These are phyloP conservation scores for Aristolochia contorta DNA, from an alignment of 164 flowering plant genomes.

Conservation along the genomic window DNA sequence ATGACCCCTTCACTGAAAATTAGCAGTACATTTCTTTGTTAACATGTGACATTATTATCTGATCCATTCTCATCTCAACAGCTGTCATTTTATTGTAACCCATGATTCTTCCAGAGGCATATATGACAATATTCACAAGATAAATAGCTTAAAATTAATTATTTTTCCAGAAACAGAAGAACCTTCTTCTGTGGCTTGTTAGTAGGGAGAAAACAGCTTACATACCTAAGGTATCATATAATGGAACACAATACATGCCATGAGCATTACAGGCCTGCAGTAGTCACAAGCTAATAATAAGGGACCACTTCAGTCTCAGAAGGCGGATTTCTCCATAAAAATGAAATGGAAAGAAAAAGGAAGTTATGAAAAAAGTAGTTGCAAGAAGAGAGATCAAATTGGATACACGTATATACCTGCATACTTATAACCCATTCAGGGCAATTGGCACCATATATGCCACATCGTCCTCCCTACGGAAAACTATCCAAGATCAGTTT, in stretches of 20 bases:
- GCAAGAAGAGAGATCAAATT: not conserved
- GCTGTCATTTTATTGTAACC: too few relatives aligned
- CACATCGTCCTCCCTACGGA: constrained; percentile 75
- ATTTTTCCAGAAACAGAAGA: too few relatives aligned
- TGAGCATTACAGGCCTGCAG: constrained; percentile 99
- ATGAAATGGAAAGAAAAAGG: too few relatives aligned
- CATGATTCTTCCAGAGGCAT: too few relatives aligned
- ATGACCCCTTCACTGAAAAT: too few relatives aligned
- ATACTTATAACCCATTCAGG: constrained; percentile 91
- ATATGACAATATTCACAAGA: too few relatives aligned
- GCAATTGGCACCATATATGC: constrained; percentile 83
- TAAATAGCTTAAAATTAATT: too few relatives aligned
- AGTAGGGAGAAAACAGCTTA: not conserved
- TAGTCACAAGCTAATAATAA: constrained; percentile 6
- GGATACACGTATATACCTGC: constrained; percentile 46
- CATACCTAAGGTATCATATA: constrained; percentile 93
- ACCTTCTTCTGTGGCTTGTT: too few relatives aligned
- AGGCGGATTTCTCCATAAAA: not conserved
- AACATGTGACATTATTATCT: too few relatives aligned
- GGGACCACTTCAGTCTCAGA: not conserved
- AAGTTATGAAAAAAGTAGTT: not conserved
- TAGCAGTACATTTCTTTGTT: too few relatives aligned
- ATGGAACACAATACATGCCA: constrained; percentile 87
- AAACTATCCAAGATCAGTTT: constrained; percentile 1
- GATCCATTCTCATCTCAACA: too few relatives aligned